phyloP scores from a whole-genome alignment of 1,284 basidiomycete genomes.

The Phaffia rhodozyma region DNA sequence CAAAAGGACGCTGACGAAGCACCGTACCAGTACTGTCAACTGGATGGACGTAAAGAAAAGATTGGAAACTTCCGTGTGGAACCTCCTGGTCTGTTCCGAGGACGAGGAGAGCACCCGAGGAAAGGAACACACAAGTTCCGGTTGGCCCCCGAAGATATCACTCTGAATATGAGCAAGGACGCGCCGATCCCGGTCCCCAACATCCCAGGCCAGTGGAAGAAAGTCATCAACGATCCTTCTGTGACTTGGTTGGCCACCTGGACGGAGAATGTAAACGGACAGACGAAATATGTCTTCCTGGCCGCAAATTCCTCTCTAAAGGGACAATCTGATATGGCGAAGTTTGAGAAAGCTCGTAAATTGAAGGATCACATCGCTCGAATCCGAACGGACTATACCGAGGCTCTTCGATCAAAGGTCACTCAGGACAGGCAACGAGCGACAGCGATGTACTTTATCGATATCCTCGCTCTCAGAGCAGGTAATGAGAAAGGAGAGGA shows the following conservation, averaged over 20 bases:
- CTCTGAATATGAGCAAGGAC: conserved; percentile 75
- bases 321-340: conserved; percentile 88
- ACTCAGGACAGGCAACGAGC: conserved; percentile 89
- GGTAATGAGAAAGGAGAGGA: conserved; percentile 98
- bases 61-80: conserved; percentile 97
- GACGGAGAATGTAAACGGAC: conserved; percentile 88
- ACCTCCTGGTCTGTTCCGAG: conserved; percentile 92
- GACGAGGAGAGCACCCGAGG: conserved; percentile 95
- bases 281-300: conserved; percentile 91
- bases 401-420: conserved; percentile 73
- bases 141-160: conserved; percentile 83
- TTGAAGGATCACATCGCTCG: conserved; percentile 82
- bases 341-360: conserved; percentile 92
- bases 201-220: conserved; percentile 75
- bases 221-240: conserved; percentile 75
- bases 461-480: conserved; percentile 83
- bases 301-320: conserved; percentile 88
- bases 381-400: conserved; percentile 73
- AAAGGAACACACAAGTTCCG: conserved; percentile 91
- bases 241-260: conserved; percentile 96
- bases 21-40: conserved; percentile 69
- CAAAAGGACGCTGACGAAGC: conserved; percentile 57
- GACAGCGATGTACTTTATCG: conserved; percentile 95
- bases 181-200: conserved; percentile 67
- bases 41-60: conserved; percentile 95